Base-by-base conservation (phyloP, 352 stramenopile species). In the Thalassiosira exigua region DNA sequence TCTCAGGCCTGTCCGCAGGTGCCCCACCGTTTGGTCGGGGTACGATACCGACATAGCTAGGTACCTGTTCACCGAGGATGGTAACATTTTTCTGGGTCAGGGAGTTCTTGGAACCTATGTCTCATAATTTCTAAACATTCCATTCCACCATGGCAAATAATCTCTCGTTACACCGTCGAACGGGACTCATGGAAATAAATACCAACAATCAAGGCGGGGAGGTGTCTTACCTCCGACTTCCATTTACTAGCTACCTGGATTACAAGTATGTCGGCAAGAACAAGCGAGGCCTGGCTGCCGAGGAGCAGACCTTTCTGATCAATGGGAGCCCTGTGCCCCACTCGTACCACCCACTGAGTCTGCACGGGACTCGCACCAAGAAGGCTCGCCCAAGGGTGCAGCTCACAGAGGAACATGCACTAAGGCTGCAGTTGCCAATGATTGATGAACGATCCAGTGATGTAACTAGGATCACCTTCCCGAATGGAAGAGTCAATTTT, bases 401-500 rank as follows among this genome's bases (percentile, higher is more conserved):
- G 26, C 42, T 69, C 19, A 44, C 60, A 17, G 22, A 58, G 21
- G 60, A 69, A 33, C 41, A 54, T 58, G 21, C 27, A 4, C 17
- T 19, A 44, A 41, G 3, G 33, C 41, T 69, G 14, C 9, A 29
- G 2, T 58, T 57, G 21, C 41, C 39, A 21, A 36, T 42, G 21
- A 69, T 69, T 21, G 26, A 69, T 41, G 60, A 69, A 48, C 2
- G 29, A 41, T 57, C 60, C 1, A 21, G 42, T 21, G 60, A 69
- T 14, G 39, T 58, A 1, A 57, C 39, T 7, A 33, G 24, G 26
- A 57, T 69, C n/a, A 19, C 39, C 21, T 69, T 69, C 44, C 60
- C 41, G 1, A 69, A 69, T 69, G 60, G 60, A 17, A 57, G 26
- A 42, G 60, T 58, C 14, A 69, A 58, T 52, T 54, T 30, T 69